Conservation (phyloP, 257 asterid genomes). For the Capsicum pubescens region DNA sequence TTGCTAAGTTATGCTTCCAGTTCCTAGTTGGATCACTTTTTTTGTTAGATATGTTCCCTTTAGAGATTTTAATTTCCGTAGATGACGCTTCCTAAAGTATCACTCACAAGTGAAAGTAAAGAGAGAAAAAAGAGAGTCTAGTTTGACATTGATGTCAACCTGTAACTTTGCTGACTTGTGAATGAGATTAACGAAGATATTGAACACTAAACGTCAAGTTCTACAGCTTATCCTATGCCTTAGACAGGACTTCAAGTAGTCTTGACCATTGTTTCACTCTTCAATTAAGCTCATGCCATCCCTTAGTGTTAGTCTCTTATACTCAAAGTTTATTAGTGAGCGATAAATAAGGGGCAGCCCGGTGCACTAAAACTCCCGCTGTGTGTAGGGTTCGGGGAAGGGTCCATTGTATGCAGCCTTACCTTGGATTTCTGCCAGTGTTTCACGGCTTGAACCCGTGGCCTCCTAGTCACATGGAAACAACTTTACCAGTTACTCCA, state of each 20-base stretch:
- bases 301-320: neutral
- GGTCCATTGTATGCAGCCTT: no score
- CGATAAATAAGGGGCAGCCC: neutral
- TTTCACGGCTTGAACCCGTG: no score
- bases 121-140: neutral
- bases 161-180: neutral
- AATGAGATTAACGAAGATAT: neutral
- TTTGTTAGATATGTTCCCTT: neutral
- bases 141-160: neutral
- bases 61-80: neutral
- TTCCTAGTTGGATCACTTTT: neutral
- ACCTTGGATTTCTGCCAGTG: no score
- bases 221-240: constrained; percentile 3
- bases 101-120: neutral
- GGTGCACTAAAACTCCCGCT: no score
- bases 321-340: neutral
- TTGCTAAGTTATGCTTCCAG: neutral
- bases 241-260: neutral
- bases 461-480: no score
- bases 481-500: no score
- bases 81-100: neutral
- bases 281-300: neutral
- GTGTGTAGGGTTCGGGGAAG: no score
- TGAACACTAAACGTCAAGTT: neutral
- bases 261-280: neutral